These are phyloP conservation scores for Papiliotrema laurentii DNA, from an alignment of 1,284 basidiomycete species.

Conservation along the genomic window DNA sequence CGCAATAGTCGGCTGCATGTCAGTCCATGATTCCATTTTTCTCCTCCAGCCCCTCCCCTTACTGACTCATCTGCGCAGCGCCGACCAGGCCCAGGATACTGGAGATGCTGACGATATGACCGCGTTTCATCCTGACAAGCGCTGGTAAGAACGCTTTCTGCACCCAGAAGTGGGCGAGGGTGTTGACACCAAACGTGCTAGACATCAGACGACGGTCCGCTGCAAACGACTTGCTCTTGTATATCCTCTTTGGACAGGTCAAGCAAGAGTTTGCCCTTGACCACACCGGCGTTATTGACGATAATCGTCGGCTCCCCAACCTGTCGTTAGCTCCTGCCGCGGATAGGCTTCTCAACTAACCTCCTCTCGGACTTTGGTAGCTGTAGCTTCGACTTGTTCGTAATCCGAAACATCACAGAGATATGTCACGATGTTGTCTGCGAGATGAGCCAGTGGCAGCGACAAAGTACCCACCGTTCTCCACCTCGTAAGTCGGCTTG, in stretches of 20 bases:
- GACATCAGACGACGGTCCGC: neutral
- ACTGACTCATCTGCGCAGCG: constrained; percentile 71
- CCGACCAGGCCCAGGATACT: constrained; percentile 74
- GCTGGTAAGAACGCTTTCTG: constrained; percentile 88
- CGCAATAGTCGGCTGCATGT: constrained; percentile 72
- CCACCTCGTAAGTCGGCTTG: constrained; percentile 48
- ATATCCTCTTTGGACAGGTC: constrained; percentile 75
- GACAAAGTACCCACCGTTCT: constrained; percentile 6
- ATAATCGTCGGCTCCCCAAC: constrained; percentile 83
- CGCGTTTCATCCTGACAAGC: constrained; percentile 70
- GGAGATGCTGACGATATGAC: constrained; percentile 83
- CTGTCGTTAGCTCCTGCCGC: constrained; percentile 48
- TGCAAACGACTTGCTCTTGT: constrained; percentile 55
- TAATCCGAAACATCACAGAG: constrained; percentile 85
- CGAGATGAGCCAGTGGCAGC: neutral
- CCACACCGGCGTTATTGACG: constrained; percentile 94
- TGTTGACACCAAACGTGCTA: constrained; percentile 87
- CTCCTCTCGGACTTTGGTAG: constrained; percentile 68
- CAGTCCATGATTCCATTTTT: no score
- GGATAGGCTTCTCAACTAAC: constrained; percentile 47
- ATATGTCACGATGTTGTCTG: constrained; percentile 67
- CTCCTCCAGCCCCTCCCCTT: neutral
- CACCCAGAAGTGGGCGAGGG: constrained; percentile 82
- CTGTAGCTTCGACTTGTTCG: constrained; percentile 68
- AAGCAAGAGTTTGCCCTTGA: constrained; percentile 78